A percentile compares a stretch with the other conserved stretches of the same genome.
These are phyloP conservation scores for Sophora flavescens DNA, from an alignment of 306 rosid genomes.

Conservation along the genomic window DNA sequence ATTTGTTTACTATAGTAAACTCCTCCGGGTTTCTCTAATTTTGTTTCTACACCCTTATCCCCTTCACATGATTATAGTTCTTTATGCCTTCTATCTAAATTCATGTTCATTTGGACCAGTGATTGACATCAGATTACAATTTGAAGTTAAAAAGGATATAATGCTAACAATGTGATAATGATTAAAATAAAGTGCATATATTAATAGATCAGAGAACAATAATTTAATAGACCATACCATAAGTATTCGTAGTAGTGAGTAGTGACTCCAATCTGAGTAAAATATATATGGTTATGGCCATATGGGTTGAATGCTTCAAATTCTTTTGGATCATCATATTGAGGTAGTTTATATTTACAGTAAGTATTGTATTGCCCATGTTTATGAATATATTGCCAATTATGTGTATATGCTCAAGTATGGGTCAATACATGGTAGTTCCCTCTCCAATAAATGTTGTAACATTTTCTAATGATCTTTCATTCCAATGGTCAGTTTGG, in stretches of 20 bases:
- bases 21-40: not conserved
- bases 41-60: too few species aligned
- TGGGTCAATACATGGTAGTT: not conserved
- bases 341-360: not conserved
- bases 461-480: not conserved
- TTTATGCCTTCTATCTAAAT: too few species aligned
- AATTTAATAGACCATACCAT: not conserved
- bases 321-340: not conserved
- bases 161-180: not conserved
- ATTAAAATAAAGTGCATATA: not conserved
- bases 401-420: not conserved
- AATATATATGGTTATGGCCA: not conserved
- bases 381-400: slow-evolving; percentile 1
- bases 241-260: slow-evolving; percentile 23
- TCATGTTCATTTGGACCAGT: too few species aligned
- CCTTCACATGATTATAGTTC: too few species aligned
- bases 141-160: not conserved
- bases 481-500: not conserved
- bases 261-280: not conserved
- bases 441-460: slow-evolving; percentile 5
- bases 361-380: not conserved
- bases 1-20: not conserved
- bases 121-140: not conserved
- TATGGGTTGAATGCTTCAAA: slow-evolving; percentile 26
- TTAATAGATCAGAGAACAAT: not conserved